Conservation (phyloP, 371 early-diverging fungal species). For the Lichtheimia hyalospora region DNA sequence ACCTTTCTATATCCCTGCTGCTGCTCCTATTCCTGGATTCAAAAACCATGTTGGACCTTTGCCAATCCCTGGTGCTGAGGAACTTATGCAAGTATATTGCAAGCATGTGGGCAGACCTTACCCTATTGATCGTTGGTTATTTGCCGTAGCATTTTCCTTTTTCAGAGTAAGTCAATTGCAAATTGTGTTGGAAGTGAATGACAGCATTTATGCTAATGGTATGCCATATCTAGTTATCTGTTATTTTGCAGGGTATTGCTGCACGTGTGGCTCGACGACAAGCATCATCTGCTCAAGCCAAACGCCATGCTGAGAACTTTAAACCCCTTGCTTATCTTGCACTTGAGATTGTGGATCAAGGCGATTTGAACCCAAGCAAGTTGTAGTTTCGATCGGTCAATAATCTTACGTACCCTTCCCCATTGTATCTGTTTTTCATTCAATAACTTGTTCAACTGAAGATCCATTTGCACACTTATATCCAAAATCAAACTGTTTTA, state of each 20-base stretch:
- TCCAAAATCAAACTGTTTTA: not conserved
- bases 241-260: constrained; percentile 87
- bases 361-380: constrained; percentile 23
- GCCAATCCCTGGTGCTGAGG: constrained; percentile 63
- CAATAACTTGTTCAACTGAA: no score
- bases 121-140: constrained; percentile 70
- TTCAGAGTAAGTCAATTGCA: constrained; percentile 43
- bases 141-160: constrained; percentile 38
- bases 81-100: constrained; percentile 70
- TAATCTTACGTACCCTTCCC: not conserved
- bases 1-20: constrained; percentile 62
- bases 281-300: constrained; percentile 80
- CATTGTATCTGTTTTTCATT: no score
- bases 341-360: constrained; percentile 39
- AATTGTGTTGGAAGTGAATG: not conserved
- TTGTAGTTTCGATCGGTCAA: not conserved
- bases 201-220: not conserved
- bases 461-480: no score
- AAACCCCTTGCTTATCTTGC: constrained; percentile 30
- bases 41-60: constrained; percentile 37
- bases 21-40: constrained; percentile 35
- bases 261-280: constrained; percentile 85
- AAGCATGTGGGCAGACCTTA: constrained; percentile 46
- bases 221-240: constrained; percentile 52
- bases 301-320: constrained; percentile 45